Percentiles rank a stretch among this genome's conserved stretches.
Conservation (phyloP, 371 early-diverging fungal species). For the Mortierella sp. region DNA sequence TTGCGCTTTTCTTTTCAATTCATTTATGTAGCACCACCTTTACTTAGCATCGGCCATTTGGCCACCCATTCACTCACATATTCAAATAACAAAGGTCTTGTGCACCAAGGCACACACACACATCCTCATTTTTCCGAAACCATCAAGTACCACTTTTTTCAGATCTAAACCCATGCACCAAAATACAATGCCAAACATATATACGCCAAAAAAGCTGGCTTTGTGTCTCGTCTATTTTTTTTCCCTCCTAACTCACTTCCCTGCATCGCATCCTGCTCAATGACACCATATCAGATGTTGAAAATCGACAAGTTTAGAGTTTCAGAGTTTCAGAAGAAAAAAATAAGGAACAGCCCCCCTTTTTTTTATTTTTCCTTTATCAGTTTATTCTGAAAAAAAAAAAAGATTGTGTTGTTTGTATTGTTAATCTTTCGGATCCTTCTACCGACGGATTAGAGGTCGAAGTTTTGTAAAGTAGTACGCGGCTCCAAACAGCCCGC, state of each 20-base stretch:
- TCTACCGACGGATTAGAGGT: conserved; percentile 47
- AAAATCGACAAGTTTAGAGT: neutral
- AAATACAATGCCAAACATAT: neutral
- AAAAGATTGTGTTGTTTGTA: too few species aligned
- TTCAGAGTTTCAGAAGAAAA: neutral
- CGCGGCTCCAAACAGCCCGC: conserved; percentile 67
- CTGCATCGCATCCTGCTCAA: neutral
- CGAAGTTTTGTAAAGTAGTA: conserved; percentile 67
- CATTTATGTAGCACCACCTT: neutral
- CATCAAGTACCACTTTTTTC: neutral
- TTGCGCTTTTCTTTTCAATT: neutral
- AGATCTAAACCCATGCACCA: neutral
- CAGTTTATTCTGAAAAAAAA: too few species aligned
- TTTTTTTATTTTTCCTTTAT: neutral
- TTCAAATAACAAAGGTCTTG: neutral
- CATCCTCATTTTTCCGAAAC: neutral
- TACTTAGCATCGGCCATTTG: neutral
- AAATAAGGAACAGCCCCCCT: neutral
- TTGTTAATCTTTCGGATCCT: neutral
- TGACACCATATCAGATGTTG: neutral
- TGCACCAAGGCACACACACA: neutral
- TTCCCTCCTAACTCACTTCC: neutral
- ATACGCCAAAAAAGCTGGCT: neutral
- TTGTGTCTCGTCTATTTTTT: neutral
- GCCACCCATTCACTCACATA: neutral